These are phyloP conservation scores for Lactarius tabidus DNA, from an alignment of 768 basidiomycete genomes.

Conservation along the genomic window DNA sequence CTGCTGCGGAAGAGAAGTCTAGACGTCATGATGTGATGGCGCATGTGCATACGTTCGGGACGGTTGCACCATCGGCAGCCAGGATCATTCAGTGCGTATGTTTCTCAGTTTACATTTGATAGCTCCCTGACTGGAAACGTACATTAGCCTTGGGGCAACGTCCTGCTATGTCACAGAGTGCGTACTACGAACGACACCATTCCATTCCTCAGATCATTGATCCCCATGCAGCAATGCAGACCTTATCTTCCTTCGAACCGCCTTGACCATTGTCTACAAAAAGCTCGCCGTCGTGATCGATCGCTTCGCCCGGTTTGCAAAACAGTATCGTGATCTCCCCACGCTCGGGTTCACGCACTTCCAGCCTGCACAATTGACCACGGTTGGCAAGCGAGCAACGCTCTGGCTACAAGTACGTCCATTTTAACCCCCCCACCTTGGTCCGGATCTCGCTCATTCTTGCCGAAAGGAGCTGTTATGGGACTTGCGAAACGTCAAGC, in stretches of 20 bases:
- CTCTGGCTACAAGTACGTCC: slow-evolving; percentile 84
- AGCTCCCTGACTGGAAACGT: neutral
- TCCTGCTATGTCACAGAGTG: slow-evolving; percentile 99
- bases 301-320: slow-evolving; percentile 80
- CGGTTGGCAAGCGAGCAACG: slow-evolving; percentile 94
- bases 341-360: slow-evolving; percentile 98
- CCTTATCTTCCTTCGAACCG: slow-evolving; percentile 91
- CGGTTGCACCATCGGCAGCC: slow-evolving; percentile 88
- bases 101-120: neutral
- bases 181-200: slow-evolving; percentile 32
- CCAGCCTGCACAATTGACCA: slow-evolving; percentile 97
- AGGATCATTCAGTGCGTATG: slow-evolving; percentile 85
- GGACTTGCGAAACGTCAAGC: slow-evolving; percentile 91
- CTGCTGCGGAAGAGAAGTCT: slow-evolving; percentile 95
- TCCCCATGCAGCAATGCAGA: slow-evolving; percentile 83
- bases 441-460: neutral
- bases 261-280: slow-evolving; percentile 74
- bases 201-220: neutral
- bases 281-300: slow-evolving; percentile 91
- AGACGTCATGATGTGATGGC: slow-evolving; percentile 99
- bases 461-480: slow-evolving; percentile 78
- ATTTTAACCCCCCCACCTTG: neutral
- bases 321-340: slow-evolving; percentile 81
- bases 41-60: slow-evolving; percentile 96
- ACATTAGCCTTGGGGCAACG: slow-evolving; percentile 82